These are phyloP conservation scores for Discostella stelligera DNA, from an alignment of 352 stramenopile species.

Conservation along the genomic window DNA sequence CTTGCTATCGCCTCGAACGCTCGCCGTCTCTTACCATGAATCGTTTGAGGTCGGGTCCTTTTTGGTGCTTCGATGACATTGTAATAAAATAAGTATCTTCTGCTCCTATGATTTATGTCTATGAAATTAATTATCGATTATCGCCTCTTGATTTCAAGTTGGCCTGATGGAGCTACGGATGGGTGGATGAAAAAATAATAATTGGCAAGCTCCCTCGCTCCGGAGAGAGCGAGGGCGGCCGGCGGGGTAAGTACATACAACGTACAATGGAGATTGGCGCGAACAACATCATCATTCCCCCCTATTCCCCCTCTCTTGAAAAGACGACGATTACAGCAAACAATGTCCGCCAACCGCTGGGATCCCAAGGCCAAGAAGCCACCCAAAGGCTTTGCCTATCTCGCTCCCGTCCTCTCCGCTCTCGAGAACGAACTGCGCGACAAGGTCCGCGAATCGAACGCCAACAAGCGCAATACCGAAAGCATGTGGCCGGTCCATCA, in stretches of 20 bases:
- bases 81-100: background rate
- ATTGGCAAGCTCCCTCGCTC: too few relatives aligned
- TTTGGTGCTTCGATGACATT: conserved; percentile 62
- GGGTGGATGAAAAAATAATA: too few relatives aligned
- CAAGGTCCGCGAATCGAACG: conserved; percentile 96
- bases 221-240: too few relatives aligned
- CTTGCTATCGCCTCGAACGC: too few relatives aligned
- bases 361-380: conserved; percentile 73
- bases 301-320: too few relatives aligned
- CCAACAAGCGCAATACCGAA: conserved; percentile 94
- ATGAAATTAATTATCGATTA: too few relatives aligned
- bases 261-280: too few relatives aligned
- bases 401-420: conserved; percentile 93
- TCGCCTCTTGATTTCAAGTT: too few relatives aligned
- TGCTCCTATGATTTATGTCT: too few relatives aligned
- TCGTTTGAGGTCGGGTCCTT: conserved; percentile 81
- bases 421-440: conserved; percentile 96
- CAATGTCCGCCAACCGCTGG: conserved; percentile 55
- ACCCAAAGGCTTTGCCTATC: conserved; percentile 91
- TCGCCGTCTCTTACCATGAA: conserved; percentile 71
- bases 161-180: too few relatives aligned
- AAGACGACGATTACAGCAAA: conserved; percentile 16
- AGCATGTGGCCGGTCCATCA: conserved; percentile 98
- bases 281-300: too few relatives aligned
- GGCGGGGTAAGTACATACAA: too few relatives aligned